Conservation (phyloP, 345 rosid species). For the Mercurialis annua region DNA sequence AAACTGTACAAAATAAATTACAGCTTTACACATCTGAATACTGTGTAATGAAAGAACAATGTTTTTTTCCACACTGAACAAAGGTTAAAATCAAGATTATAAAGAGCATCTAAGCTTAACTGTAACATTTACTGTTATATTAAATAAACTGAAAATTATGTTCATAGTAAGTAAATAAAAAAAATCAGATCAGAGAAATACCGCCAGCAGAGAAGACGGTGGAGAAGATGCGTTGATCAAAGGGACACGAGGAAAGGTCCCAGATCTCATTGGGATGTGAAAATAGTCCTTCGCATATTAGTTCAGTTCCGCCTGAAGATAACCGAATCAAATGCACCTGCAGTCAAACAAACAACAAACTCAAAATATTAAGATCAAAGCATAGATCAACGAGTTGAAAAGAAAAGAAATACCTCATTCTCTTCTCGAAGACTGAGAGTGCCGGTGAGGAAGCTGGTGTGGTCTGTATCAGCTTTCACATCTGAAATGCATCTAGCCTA, state of each 20-base stretch:
- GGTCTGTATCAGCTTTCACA: constrained; percentile 90
- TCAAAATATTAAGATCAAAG: not conserved
- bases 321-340: constrained; percentile 93
- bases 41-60: not conserved
- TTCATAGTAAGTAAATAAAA: not conserved
- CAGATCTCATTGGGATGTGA: constrained; percentile 93
- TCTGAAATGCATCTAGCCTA: constrained; percentile 95
- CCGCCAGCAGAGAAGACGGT: constrained; percentile 81
- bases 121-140: not conserved
- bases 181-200: constrained; percentile 18
- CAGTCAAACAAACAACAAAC: too few relatives aligned
- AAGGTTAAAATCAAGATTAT: not conserved
- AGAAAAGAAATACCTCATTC: constrained; percentile 54
- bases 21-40: not conserved
- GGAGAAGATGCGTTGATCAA: constrained; percentile 90
- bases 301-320: constrained; percentile 82
- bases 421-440: constrained; percentile 89
- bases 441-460: constrained; percentile 94
- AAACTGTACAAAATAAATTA: too few relatives aligned
- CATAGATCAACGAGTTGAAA: not conserved
- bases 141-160: not conserved
- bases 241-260: constrained; percentile 88
- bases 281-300: constrained; percentile 86
- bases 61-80: not conserved
- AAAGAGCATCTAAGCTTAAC: not conserved